Evolutionary conservation across 306 rosid species (phyloP).

Genomic region (Vigna radiata): DNA sequence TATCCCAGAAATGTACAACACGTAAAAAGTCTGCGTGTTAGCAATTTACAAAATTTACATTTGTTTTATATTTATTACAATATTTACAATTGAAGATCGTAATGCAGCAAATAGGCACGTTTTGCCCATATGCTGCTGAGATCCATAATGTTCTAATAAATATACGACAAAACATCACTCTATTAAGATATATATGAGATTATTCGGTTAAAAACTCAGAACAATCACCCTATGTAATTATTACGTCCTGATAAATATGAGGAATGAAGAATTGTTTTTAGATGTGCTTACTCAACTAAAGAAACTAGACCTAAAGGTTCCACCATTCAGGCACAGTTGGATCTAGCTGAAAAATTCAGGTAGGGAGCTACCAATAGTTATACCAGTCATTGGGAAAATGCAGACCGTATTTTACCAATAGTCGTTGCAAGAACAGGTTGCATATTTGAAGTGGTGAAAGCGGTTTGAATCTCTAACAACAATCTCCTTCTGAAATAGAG

Average conservation of each 20-base stretch:
- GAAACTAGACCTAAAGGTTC: conserved; percentile 54
- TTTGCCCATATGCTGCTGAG: not conserved
- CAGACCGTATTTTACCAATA: conserved; percentile 64
- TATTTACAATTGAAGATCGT: not conserved
- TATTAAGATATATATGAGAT: not conserved
- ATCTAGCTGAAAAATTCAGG: not conserved
- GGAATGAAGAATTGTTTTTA: conserved; percentile 26
- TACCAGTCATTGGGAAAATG: not conserved
- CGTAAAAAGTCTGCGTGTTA: not conserved
- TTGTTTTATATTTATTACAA: not conserved
- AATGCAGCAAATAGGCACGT: not conserved
- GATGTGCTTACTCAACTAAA: conserved; percentile 61
- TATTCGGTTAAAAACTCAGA: conserved; percentile 7
- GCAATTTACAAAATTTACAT: not conserved
- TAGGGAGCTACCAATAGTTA: conserved; percentile 65
- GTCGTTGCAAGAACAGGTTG: conserved; percentile 80
- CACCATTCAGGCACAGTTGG: conserved; percentile 10
- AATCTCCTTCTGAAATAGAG: conserved; percentile 66
- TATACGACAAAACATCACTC: not conserved
- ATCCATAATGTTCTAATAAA: not conserved
- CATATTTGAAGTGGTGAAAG: conserved; percentile 77
- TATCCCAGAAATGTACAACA: not conserved
- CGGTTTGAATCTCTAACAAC: conserved; percentile 90
- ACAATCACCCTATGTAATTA: not conserved
- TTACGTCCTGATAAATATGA: not conserved